Base-by-base conservation (phyloP, 176 grass and related monocot genomes). In the Saccharum spontaneum region DNA sequence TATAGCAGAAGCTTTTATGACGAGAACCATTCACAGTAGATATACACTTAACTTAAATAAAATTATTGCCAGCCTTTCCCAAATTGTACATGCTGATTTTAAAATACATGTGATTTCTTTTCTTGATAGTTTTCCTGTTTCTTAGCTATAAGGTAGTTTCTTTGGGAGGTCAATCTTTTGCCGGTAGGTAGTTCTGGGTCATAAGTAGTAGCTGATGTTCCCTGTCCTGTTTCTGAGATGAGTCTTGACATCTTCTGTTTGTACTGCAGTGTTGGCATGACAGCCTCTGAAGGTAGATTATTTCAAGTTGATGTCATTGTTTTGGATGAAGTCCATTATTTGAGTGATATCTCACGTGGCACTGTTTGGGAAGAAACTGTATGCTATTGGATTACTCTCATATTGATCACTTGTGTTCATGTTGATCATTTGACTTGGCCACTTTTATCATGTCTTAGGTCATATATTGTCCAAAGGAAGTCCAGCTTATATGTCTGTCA, bases 341-440 rank as follows among this genome's bases (percentile, higher is more conserved):
- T 98, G 54, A 98, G 96, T 83, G 93, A 98, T 66, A 98, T 94
- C 78, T 95, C 96, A 80, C 96, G 96, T 22, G 96, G 96, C 71
- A 98, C 96, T 73, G 96, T 98, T 87, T 98, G 96, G 96, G 96
- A 98, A 92, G 96, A 98, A 87, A 98, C 91, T 85, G 96, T 98
- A 94, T 83, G 93, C 83, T 91, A 36, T 72, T 77, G 15, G 28
- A 83, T 67, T 63, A 79, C 64, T 92, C 67, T 71, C 18, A 31
- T 63, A 50, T 60, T 49, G 18, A 50, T 76, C 26, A n/a, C 62
- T 37, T 74, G 62, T 77, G 59, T 82, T 73, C 20, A 46, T 86
- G 10, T 55, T 71, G 78, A 52, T 76, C 39, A 69, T 89, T 77
- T 86, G 63, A 85, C 71, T 85, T 73, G 34, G 7, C 28, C 57